Evolutionary conservation across 495 filamentous ascomycete genomes (phyloP).

Genomic region (Penicillium riverlandense): DNA sequence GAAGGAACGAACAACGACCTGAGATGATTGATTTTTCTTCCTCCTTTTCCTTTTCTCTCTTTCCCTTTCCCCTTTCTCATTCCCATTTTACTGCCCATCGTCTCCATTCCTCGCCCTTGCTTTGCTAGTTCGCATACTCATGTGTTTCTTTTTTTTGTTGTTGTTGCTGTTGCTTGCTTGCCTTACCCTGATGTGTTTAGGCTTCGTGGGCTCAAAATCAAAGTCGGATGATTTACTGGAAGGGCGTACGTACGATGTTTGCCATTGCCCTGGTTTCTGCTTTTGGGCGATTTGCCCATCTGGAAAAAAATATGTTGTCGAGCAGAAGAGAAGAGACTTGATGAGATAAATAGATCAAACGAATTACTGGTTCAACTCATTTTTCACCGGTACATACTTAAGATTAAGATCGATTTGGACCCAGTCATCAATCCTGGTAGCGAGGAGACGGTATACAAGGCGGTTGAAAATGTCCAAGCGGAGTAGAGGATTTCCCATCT

Average conservation of each 20-base stretch:
- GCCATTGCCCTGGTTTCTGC: neutral
- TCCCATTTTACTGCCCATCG: neutral
- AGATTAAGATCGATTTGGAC: neutral
- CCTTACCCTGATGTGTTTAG: neutral
- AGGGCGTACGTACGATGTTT: neutral
- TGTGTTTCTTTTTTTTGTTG: neutral
- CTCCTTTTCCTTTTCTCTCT: neutral
- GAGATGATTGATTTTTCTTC: conserved; percentile 24
- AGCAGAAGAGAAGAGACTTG: neutral
- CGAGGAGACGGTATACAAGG: too few relatives aligned
- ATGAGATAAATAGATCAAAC: neutral
- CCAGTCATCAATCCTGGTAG: too few relatives aligned
- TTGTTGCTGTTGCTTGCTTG: neutral
- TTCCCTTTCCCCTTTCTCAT: neutral
- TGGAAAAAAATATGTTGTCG: neutral
- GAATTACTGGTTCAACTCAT: neutral
- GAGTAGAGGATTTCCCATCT: too few relatives aligned
- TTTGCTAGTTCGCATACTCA: neutral
- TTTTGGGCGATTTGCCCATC: neutral
- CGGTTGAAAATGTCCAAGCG: too few relatives aligned
- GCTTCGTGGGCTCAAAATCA: neutral
- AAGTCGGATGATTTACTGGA: neutral
- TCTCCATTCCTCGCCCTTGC: neutral
- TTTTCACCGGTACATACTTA: neutral
- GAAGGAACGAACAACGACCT: conserved; percentile 25